phyloP scores from a whole-genome alignment of 495 filamentous ascomycete genomes.

The Aspergillus kassunensis region DNA sequence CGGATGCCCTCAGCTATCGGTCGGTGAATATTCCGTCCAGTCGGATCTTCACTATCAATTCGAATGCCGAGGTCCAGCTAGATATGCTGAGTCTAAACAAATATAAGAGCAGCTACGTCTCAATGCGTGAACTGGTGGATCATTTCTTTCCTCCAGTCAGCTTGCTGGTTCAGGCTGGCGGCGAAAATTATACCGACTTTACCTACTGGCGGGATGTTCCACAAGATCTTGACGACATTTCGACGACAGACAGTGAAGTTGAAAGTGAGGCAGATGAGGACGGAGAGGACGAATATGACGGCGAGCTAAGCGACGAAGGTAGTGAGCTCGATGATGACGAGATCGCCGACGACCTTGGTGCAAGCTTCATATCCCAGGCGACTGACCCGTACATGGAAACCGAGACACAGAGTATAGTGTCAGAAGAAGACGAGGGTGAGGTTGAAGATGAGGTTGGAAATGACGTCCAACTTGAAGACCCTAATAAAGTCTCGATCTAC shows the following conservation, averaged over 20 bases:
- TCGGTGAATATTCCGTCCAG: conserved; percentile 91
- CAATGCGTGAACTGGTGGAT: conserved; percentile 92
- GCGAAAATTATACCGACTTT: conserved; percentile 86
- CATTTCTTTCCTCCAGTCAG: conserved; percentile 91
- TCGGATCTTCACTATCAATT: conserved; percentile 98
- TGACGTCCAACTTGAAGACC: neutral
- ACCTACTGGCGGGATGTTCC: conserved; percentile 79
- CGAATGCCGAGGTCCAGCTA: conserved; percentile 91
- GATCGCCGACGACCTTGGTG: conserved; percentile 44
- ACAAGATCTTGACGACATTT: conserved; percentile 73
- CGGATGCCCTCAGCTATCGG: conserved; percentile 92
- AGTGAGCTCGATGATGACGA: conserved; percentile 43
- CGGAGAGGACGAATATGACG: conserved; percentile 34
- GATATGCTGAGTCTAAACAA: conserved; percentile 89
- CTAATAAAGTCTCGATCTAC: neutral
- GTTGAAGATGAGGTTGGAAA: neutral
- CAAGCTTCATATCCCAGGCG: conserved; percentile 57
- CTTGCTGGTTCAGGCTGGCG: conserved; percentile 69
- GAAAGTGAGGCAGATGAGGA: conserved; percentile 30
- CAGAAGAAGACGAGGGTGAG: conserved; percentile 23
- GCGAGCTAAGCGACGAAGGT: conserved; percentile 38
- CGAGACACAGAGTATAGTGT: conserved; percentile 36
- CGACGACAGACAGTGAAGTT: conserved; percentile 66
- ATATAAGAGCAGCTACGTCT: conserved; percentile 94
- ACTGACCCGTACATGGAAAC: conserved; percentile 47